Conservation (phyloP, 495 filamentous ascomycete species). For the Neurospora africana region DNA sequence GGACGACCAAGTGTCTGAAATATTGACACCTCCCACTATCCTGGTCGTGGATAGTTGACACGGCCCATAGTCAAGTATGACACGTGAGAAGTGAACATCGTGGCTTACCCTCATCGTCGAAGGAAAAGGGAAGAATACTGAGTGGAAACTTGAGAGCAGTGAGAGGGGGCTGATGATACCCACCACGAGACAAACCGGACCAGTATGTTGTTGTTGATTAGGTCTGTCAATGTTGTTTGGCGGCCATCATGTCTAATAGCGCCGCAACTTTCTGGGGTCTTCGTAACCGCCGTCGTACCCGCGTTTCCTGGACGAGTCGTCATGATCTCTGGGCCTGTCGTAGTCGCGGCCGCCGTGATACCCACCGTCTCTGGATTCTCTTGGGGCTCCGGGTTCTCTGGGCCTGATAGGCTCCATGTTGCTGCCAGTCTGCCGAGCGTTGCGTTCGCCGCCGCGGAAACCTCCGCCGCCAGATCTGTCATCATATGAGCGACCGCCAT, state of each 20-base stretch:
- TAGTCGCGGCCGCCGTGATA: slow-evolving; percentile 37
- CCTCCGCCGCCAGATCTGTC: slow-evolving; percentile 51
- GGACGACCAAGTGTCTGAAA: neutral
- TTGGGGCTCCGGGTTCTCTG: slow-evolving; percentile 34
- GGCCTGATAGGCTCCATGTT: slow-evolving; percentile 61
- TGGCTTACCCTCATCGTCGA: slow-evolving; percentile 56
- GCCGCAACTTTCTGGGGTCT: slow-evolving; percentile 67
- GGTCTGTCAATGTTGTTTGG: slow-evolving; percentile 13
- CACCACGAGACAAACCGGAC: slow-evolving; percentile 29
- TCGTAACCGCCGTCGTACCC: slow-evolving; percentile 61
- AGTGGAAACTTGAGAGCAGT: slow-evolving; percentile 24
- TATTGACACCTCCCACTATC: slow-evolving; percentile 4
- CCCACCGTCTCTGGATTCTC: slow-evolving; percentile 40
- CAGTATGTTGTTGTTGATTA: slow-evolving; percentile 16
- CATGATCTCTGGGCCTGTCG: slow-evolving; percentile 34
- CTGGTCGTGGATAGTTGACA: neutral
- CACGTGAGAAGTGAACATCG: slow-evolving; percentile 6
- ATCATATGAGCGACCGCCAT: slow-evolving; percentile 49
- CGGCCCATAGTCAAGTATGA: slow-evolving; percentile 12
- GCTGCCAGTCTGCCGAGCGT: slow-evolving; percentile 46
- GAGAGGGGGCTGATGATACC: slow-evolving; percentile 26
- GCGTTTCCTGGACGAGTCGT: slow-evolving; percentile 49
- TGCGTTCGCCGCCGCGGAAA: slow-evolving; percentile 45
- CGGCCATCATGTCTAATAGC: slow-evolving; percentile 42
- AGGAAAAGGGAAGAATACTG: slow-evolving; percentile 29